Conservation (phyloP, 1,139 yeast genomes). For the Yamadazyma dushanensis region DNA sequence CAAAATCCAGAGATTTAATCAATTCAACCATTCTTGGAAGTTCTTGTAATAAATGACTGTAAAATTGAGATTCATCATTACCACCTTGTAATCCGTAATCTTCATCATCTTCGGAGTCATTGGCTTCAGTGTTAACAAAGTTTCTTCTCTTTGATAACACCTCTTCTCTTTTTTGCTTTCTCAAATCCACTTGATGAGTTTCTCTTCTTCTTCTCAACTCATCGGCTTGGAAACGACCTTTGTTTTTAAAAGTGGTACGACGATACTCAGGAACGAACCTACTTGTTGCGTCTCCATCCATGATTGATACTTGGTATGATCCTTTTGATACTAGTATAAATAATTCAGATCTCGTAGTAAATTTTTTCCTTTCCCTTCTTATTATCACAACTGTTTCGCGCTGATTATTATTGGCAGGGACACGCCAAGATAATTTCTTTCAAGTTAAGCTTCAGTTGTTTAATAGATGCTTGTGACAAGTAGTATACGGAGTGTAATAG, state of each 20-base stretch:
- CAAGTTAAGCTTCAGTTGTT: too few species aligned
- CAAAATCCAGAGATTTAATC: conserved; percentile 75
- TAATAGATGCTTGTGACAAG: too few species aligned
- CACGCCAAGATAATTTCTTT: too few species aligned
- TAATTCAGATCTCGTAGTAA: conserved; percentile 1
- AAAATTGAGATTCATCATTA: conserved; percentile 51
- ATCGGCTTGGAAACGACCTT: conserved; percentile 91
- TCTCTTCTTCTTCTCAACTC: conserved; percentile 98
- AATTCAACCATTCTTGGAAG: conserved; percentile 85
- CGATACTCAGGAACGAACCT: conserved; percentile 97
- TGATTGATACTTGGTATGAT: conserved; percentile 18
- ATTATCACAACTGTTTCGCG: conserved; percentile 5
- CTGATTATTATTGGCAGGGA: too few species aligned
- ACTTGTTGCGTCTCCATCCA: conserved; percentile 79
- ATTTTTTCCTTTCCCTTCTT: conserved; percentile 3
- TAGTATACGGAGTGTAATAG: too few species aligned
- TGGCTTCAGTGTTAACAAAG: conserved; percentile 48
- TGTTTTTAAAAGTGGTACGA: conserved; percentile 93
- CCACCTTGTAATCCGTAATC: conserved; percentile 31
- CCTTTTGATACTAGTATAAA: conserved; percentile 3
- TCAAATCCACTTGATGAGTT: conserved; percentile 92
- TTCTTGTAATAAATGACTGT: conserved; percentile 65
- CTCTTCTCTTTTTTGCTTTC: conserved; percentile 97
- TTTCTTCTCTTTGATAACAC: conserved; percentile 85
- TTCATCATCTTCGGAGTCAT: conserved; percentile 48